Percentiles rank a stretch among this genome's conserved stretches.
Evolutionary conservation across 2,329 filamentous ascomycete genomes (phyloP).

Genomic region (Aspergillus clavatus): DNA sequence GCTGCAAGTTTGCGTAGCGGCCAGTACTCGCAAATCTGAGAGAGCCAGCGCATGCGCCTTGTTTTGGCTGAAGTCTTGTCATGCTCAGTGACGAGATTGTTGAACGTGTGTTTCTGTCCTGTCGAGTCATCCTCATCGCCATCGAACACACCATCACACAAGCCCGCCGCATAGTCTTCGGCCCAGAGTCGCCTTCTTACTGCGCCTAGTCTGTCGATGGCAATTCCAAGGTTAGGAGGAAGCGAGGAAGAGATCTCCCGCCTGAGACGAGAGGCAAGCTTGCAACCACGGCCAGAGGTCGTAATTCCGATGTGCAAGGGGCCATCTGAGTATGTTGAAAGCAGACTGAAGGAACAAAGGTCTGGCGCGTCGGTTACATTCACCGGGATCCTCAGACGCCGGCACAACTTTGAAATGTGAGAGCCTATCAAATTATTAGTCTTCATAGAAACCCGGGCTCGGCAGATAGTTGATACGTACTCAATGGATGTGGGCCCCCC

Average conservation of each 20-base stretch:
- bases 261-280: slow-evolving; percentile 81
- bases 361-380: slow-evolving; percentile 85
- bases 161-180: slow-evolving; percentile 58
- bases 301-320: slow-evolving; percentile 93
- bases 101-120: slow-evolving; percentile 73
- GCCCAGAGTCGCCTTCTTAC: slow-evolving; percentile 67
- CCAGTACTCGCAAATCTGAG: slow-evolving; percentile 99
- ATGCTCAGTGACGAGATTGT: slow-evolving; percentile 69
- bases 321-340: slow-evolving; percentile 84
- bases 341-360: slow-evolving; percentile 82
- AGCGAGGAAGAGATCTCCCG: slow-evolving; percentile 80
- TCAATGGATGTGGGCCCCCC: slow-evolving; percentile 45
- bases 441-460: slow-evolving; percentile 16
- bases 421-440: slow-evolving; percentile 42
- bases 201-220: slow-evolving; percentile 72
- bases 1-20: slow-evolving; percentile 74
- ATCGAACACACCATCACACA: slow-evolving; percentile 40
- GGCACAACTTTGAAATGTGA: slow-evolving; percentile 70
- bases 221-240: slow-evolving; percentile 67
- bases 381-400: slow-evolving; percentile 75
- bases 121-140: slow-evolving; percentile 47
- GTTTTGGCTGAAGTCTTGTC: slow-evolving; percentile 71
- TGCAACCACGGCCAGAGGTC: slow-evolving; percentile 91
- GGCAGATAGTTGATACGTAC: slow-evolving; percentile 37
- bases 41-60: slow-evolving; percentile 83